phyloP scores from a whole-genome alignment of 495 filamentous ascomycete genomes.

The Podospora pseudopauciseta region DNA sequence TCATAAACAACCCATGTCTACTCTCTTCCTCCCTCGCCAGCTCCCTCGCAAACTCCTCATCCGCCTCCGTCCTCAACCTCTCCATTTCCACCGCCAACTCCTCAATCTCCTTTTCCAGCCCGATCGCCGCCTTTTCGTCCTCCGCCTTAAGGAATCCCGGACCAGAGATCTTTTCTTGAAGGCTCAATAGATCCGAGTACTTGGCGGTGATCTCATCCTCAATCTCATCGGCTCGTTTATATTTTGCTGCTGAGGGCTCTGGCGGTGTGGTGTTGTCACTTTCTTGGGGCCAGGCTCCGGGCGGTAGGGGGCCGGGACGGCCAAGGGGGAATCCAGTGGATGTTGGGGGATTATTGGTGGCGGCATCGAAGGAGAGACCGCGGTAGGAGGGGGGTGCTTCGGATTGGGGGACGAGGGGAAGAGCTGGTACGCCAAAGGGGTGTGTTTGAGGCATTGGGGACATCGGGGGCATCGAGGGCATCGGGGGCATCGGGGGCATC shows the following conservation, averaged over 20 bases:
- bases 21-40: conserved; percentile 25
- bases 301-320: conserved; percentile 3
- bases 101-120: conserved; percentile 31
- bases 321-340: not conserved
- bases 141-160: not conserved
- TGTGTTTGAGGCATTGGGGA: not conserved
- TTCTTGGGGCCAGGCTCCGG: conserved; percentile 29
- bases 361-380: not conserved
- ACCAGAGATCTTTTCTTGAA: conserved; percentile 14
- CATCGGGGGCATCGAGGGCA: not conserved
- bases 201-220: conserved; percentile 29
- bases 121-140: conserved; percentile 14
- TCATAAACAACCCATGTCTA: not conserved
- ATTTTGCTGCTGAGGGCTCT: conserved; percentile 20
- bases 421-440: not conserved
- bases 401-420: not conserved
- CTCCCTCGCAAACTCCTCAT: conserved; percentile 37
- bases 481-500: not conserved
- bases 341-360: not conserved
- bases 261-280: conserved; percentile 1
- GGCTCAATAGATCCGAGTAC: conserved; percentile 21
- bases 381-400: not conserved
- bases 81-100: conserved; percentile 22
- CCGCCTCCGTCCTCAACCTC: conserved; percentile 30
- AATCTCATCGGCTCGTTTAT: conserved; percentile 27